Base-by-base conservation (phyloP, 2,329 filamentous ascomycete genomes). In the Ophiognomonia clavigignenti-juglandacearum region DNA sequence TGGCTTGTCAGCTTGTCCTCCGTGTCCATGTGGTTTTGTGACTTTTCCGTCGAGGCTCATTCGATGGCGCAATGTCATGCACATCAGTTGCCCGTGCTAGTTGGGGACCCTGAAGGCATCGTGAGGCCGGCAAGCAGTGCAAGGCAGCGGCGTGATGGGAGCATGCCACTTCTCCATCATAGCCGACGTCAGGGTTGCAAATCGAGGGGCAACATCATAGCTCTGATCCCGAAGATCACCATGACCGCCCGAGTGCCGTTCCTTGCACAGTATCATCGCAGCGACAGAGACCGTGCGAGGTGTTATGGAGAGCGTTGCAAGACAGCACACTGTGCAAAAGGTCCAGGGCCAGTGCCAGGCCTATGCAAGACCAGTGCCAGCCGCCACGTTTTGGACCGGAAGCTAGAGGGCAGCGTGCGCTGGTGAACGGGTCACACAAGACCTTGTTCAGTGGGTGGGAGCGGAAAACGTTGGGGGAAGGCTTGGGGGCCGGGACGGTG, bases 311-410 rank as follows among this genome's bases (percentile, higher is more conserved):
- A 27, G 23, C 20, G 13, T 14, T 11, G 13, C 16, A 24, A 35
- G 13, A 19, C 20, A 23, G n/a, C 24, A 47, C 43, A 50, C 43
- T 47, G 41, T 46, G 35, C 10, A 32, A 34, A 11, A 4, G 13
- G 24, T n/a, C n/a, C n/a, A n/a, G n/a, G n/a, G n/a, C n/a, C n/a
- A n/a, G n/a, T n/a, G n/a, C n/a, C n/a, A n/a, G n/a, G n/a, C n/a
- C n/a, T n/a, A n/a, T n/a, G n/a, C n/a, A n/a, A n/a, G n/a, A n/a
- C n/a, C n/a, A n/a, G 36, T 20, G 35, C 48, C 43, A 47, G 48
- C 43, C 48, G 44, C 43, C 48, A 50, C 48, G 48, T 50, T 47
- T 47, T 43, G 44, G 13, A 47, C 20, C 40, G 45, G 39, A 42
- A 31, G 24, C 19, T 27, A 39, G 14, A 14, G 6, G 32, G 6